These are phyloP conservation scores for Didymella segeticola DNA, from an alignment of 2,329 filamentous ascomycete genomes.

Conservation along the genomic window DNA sequence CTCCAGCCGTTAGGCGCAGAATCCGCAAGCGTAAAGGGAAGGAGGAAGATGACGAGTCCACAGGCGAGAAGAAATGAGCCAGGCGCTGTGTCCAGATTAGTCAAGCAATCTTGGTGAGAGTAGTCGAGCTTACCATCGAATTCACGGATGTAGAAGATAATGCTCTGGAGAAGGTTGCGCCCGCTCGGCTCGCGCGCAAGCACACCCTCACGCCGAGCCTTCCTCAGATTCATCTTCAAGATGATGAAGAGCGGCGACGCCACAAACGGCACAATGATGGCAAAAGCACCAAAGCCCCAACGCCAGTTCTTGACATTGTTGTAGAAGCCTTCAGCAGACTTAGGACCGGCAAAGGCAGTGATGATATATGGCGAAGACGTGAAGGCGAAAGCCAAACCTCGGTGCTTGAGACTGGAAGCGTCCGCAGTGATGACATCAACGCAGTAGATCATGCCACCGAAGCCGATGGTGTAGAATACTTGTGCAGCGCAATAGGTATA, in stretches of 20 bases:
- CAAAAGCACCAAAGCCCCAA: slow-evolving; percentile 72
- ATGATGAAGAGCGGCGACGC: slow-evolving; percentile 65
- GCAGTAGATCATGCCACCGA: slow-evolving; percentile 65
- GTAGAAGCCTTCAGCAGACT: slow-evolving; percentile 54
- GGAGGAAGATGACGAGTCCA: slow-evolving; percentile 55
- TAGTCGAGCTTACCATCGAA: slow-evolving; percentile 52
- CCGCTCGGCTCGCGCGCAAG: slow-evolving; percentile 55
- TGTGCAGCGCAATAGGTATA: slow-evolving; percentile 35
- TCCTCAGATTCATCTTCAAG: slow-evolving; percentile 59
- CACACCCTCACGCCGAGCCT: slow-evolving; percentile 61
- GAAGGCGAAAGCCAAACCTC: slow-evolving; percentile 66
- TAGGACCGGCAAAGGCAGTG: slow-evolving; percentile 21
- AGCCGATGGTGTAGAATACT: slow-evolving; percentile 58
- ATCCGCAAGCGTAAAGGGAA: slow-evolving; percentile 62
- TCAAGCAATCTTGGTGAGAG: no score
- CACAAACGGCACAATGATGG: slow-evolving; percentile 67
- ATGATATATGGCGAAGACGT: slow-evolving; percentile 29
- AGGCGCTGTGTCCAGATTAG: slow-evolving; percentile 40
- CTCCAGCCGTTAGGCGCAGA: slow-evolving; percentile 54
- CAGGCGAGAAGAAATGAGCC: slow-evolving; percentile 55
- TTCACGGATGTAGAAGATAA: slow-evolving; percentile 50
- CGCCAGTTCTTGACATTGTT: slow-evolving; percentile 44
- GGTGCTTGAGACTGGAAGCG: slow-evolving; percentile 63
- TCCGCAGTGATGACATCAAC: slow-evolving; percentile 70
- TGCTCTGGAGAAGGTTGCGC: slow-evolving; percentile 51